Evolutionary conservation across 331 rosid species (phyloP), one percentile per base, ranked within the genome.

Genomic region (Acacia pycnantha): DNA sequence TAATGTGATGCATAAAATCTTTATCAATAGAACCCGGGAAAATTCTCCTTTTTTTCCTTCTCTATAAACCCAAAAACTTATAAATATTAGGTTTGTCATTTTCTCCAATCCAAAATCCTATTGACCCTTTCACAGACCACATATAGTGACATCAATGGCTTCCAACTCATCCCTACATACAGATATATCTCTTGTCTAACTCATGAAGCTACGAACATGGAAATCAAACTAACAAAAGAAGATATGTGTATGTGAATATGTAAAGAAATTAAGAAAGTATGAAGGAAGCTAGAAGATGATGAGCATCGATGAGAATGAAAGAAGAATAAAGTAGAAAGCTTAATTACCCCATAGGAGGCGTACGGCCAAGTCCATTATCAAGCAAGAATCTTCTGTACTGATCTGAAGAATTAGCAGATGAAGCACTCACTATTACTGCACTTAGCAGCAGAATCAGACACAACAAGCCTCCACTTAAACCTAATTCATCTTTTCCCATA

Each of bases 271-370:
- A 59, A 22, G n/a, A 64, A 29, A 29, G 21, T 27, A 13, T 12
- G 4, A 12, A 62, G 9, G 41, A 64, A 64, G n/a, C 3, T 13
- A 6, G 11, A 7, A 64, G 70, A 27, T 29, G 21, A 27, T 14
- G 40, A 26, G 11, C 37, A 62, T n/a, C n/a, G n/a, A n/a, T 64
- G 41, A 15, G 19, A 29, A 29, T 29, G 70, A 59, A 21, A 64
- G 8, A n/a, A 4, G 13, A 11, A 61, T 18, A 11, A 62, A 37
- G 41, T 1, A 37, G 69, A 22, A 9, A 51, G 46, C 21, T 65
- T n/a, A n/a, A n/a, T n/a, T 88, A 93, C 97, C 97, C 97, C 96
- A 93, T 93, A 15, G 90, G 93, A 3, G 97, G 97, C 61, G 94
- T 90, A 0, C 15, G 76, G 40, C 87, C 97, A 62, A 93, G 89